phyloP scores from a whole-genome alignment of 176 grass and related monocot species.

The Aegilops tauschii region DNA sequence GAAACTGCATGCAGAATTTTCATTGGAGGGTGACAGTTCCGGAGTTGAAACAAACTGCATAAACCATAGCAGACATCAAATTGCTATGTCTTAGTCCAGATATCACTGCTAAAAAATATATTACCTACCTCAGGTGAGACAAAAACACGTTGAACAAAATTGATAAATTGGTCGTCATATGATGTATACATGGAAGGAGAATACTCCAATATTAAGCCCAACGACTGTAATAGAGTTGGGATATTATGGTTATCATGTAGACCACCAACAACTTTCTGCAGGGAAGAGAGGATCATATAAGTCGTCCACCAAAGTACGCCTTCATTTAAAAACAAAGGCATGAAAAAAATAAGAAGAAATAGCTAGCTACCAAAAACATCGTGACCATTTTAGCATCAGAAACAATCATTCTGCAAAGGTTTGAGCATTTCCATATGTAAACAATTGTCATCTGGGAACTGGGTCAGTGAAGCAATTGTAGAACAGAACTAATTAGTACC shows the following conservation, averaged over 20 bases:
- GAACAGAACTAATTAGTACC: not conserved
- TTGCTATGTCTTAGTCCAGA: constrained; percentile 16
- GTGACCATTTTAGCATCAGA: constrained; percentile 2
- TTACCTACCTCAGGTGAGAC: constrained; percentile 55
- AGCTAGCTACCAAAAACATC: not conserved
- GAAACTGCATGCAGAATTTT: constrained; percentile 53
- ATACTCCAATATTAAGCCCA: constrained; percentile 76
- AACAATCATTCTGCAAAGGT: constrained; percentile 17
- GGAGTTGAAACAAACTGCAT: constrained; percentile 45
- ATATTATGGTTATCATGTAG: constrained; percentile 54
- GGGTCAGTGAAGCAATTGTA: constrained; percentile 61
- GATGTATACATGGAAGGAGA: constrained; percentile 58
- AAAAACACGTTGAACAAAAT: constrained; percentile 64
- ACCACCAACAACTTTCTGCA: constrained; percentile 74
- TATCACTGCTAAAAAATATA: constrained; percentile 4
- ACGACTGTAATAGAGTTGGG: constrained; percentile 71
- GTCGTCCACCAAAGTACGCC: not conserved
- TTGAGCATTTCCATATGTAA: constrained; percentile 14
- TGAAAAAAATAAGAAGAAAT: not conserved
- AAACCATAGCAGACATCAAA: constrained; percentile 24
- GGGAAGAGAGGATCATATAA: constrained; percentile 31
- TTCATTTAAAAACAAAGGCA: not conserved
- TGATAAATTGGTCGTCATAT: constrained; percentile 52
- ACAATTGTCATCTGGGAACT: constrained; percentile 36
- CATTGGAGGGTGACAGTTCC: constrained; percentile 40